phyloP scores from a whole-genome alignment of 2,329 filamentous ascomycete species.

The Aspergillus jensenii region DNA sequence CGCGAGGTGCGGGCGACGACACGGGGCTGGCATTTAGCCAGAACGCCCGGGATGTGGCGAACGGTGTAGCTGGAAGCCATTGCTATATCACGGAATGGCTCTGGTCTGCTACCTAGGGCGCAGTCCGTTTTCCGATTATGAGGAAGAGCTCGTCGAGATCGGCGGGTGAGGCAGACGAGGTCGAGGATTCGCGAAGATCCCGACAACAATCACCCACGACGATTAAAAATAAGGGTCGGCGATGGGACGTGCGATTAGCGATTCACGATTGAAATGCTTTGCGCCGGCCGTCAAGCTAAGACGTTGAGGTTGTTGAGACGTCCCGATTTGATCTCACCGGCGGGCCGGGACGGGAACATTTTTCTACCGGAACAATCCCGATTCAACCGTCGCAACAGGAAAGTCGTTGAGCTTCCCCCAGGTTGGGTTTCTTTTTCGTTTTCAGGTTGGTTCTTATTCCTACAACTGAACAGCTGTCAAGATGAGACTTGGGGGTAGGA shows the following conservation, averaged over 20 bases:
- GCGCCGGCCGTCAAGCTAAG: conserved; percentile 5
- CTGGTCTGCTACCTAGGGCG: conserved; percentile 5
- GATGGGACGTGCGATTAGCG: conserved; percentile 2
- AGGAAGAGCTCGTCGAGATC: conserved; percentile 13
- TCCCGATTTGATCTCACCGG: conserved; percentile 35
- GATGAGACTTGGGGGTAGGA: not conserved
- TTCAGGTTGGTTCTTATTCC: not conserved
- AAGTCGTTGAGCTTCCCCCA: conserved; percentile 5
- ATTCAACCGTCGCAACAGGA: conserved; percentile 11
- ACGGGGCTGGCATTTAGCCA: conserved; percentile 36
- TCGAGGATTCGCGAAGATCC: conserved; percentile 1
- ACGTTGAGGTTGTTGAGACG: conserved; percentile 38
- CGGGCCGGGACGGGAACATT: conserved; percentile 40
- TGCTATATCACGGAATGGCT: conserved; percentile 13
- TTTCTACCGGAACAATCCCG: conserved; percentile 37
- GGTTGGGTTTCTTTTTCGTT: not conserved
- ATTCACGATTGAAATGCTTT: conserved; percentile 1
- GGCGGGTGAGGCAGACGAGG: conserved; percentile 14
- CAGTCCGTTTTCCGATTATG: not conserved
- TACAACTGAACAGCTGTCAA: not conserved
- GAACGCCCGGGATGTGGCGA: conserved; percentile 33
- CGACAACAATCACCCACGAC: conserved; percentile 4
- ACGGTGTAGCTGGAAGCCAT: conserved; percentile 37
- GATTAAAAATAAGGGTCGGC: not conserved
- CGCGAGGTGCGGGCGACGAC: conserved; percentile 26